These are phyloP conservation scores for Eucalyptus marginata DNA, from an alignment of 345 rosid genomes.

Conservation along the genomic window DNA sequence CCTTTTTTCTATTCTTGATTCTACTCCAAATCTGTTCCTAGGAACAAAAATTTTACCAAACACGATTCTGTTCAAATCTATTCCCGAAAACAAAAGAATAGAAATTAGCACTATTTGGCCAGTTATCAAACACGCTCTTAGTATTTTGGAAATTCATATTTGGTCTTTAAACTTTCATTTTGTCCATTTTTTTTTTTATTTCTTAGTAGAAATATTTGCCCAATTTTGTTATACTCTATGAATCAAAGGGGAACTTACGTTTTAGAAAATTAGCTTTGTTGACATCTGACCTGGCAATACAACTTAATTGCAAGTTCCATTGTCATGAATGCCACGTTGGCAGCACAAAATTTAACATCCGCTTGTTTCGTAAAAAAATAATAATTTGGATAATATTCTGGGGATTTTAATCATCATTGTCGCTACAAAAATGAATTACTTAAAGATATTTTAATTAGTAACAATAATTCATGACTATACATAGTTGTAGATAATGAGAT, in stretches of 20 bases:
- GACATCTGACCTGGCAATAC: not conserved
- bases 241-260: not conserved
- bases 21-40: no score
- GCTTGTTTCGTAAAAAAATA: not conserved
- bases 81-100: no score
- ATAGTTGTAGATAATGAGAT: not conserved
- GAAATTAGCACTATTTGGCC: no score
- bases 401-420: not conserved
- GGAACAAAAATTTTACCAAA: no score
- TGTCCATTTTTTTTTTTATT: not conserved
- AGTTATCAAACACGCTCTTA: no score
- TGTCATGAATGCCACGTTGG: accelerated
- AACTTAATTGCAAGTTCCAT: accelerated
- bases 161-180: not conserved
- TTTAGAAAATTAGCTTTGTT: not conserved
- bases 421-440: no score
- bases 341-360: accelerated
- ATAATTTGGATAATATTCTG: not conserved
- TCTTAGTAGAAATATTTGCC: not conserved
- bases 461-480: not conserved
- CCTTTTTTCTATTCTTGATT: no score
- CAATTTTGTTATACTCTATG: not conserved
- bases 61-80: no score
- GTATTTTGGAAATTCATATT: not conserved
- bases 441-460: no score